A percentile compares a stretch with the other conserved stretches of the same genome.
phyloP scores from a whole-genome alignment of 306 rosid species.

The Dalbergia cochinchinensis region DNA sequence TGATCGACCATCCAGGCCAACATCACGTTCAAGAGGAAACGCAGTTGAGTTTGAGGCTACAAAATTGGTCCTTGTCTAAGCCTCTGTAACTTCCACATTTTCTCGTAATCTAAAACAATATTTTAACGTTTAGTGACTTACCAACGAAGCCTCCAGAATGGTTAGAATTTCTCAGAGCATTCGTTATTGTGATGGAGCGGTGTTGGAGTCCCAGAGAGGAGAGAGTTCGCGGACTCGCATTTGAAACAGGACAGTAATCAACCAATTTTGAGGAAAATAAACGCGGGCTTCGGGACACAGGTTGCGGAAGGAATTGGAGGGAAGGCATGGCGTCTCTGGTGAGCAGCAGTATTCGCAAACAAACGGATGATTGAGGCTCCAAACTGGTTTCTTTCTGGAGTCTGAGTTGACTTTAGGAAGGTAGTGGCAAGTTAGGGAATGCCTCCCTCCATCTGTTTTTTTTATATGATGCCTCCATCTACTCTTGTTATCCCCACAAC shows the following conservation, averaged over 20 bases:
- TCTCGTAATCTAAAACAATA: not conserved
- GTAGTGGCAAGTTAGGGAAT: too few species aligned
- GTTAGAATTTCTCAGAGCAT: constrained; percentile 41
- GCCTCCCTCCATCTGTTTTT: too few species aligned
- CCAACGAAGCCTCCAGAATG: constrained; percentile 47
- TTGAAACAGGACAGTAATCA: constrained; percentile 12
- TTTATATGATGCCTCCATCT: too few species aligned
- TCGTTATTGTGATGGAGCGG: constrained; percentile 10
- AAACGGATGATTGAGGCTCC: too few species aligned
- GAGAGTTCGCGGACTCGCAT: constrained; percentile 18
- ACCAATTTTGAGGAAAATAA: not conserved
- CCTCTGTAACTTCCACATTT: not conserved
- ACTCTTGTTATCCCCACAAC: too few species aligned
- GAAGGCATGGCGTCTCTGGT: constrained; percentile 49
- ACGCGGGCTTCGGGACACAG: constrained; percentile 37
- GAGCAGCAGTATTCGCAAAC: not conserved
- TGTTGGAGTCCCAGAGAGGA: constrained; percentile 22
- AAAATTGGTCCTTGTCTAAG: not conserved
- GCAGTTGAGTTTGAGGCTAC: too few species aligned
- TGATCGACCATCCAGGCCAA: too few species aligned
- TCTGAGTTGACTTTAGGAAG: not conserved
- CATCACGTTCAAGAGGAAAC: too few species aligned
- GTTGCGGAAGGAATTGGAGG: constrained; percentile 42
- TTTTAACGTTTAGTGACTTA: constrained; percentile 18
- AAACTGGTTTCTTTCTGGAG: not conserved